Evolutionary conservation across 2,329 filamentous ascomycete genomes (phyloP).

Genomic region (Zarea fungicola): DNA sequence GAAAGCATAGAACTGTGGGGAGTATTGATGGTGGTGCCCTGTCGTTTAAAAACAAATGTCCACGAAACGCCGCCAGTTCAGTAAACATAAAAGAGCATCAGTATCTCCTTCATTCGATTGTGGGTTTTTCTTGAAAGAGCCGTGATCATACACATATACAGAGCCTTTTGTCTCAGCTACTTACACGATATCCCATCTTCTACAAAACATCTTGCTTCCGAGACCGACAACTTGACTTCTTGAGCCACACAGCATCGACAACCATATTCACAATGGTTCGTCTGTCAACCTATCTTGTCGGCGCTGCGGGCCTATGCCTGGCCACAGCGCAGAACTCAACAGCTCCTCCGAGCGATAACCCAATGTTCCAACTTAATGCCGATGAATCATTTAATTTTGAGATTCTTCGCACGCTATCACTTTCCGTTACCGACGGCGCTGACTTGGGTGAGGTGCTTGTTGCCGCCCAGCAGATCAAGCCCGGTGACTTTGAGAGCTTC

Average conservation of each 20-base stretch:
- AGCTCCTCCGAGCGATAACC: not conserved
- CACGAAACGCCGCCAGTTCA: too few species aligned
- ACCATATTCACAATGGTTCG: slow-evolving; percentile 5
- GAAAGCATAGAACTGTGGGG: too few species aligned
- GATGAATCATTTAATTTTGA: slow-evolving; percentile 22
- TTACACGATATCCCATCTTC: not conserved
- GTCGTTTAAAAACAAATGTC: too few species aligned
- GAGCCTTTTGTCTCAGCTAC: too few species aligned
- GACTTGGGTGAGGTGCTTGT: slow-evolving; percentile 30
- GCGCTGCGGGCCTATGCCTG: not conserved
- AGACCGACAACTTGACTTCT: too few species aligned
- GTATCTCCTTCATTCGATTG: too few species aligned
- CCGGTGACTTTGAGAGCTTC: slow-evolving; percentile 22
- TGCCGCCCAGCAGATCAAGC: slow-evolving; percentile 22
- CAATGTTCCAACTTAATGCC: slow-evolving; percentile 19
- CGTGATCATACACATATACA: too few species aligned
- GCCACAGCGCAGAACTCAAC: slow-evolving; percentile 7
- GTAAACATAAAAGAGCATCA: too few species aligned
- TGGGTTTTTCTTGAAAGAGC: too few species aligned
- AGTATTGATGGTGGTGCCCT: too few species aligned
- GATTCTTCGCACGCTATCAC: slow-evolving; percentile 20
- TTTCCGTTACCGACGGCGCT: slow-evolving; percentile 21
- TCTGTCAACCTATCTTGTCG: not conserved
- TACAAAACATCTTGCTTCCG: too few species aligned
- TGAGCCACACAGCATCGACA: not conserved